These are phyloP conservation scores for Suillus discolor DNA, from an alignment of 768 basidiomycete genomes.

Conservation along the genomic window DNA sequence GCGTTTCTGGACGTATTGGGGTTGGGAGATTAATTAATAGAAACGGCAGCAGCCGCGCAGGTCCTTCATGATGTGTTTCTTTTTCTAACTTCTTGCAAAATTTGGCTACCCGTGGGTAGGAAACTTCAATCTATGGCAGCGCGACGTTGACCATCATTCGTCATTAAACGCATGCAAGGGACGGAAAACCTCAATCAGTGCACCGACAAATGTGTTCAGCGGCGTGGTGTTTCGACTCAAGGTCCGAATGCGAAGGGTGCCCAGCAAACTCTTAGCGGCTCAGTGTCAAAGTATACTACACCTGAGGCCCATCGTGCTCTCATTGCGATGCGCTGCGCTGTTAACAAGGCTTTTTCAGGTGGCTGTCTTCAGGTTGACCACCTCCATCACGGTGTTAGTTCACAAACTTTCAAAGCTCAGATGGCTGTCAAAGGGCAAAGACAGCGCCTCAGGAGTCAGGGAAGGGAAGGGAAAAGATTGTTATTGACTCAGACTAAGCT, in stretches of 20 bases:
- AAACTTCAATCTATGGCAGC: too few relatives aligned
- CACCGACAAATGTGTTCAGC: too few relatives aligned
- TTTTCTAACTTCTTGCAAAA: constrained; percentile 2
- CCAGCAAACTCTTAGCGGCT: not conserved
- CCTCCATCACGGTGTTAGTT: too few relatives aligned
- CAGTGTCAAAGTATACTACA: not conserved
- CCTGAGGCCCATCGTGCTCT: constrained; percentile 22
- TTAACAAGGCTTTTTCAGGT: not conserved
- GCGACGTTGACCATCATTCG: too few relatives aligned
- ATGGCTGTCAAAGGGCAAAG: too few relatives aligned
- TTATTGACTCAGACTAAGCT: not conserved
- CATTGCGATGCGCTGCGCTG: constrained; percentile 29
- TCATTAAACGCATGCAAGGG: too few relatives aligned
- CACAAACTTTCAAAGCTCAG: too few relatives aligned
- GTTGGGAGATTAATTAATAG: constrained; percentile 53
- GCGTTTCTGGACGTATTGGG: constrained; percentile 66
- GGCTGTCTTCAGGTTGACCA: too few relatives aligned
- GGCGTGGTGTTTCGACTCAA: not conserved
- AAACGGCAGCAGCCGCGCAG: constrained; percentile 59
- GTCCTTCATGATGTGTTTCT: constrained; percentile 60
- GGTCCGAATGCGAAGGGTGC: not conserved
- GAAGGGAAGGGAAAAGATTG: not conserved
- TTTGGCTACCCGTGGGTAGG: too few relatives aligned
- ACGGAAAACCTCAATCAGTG: too few relatives aligned
- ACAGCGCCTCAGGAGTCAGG: too few relatives aligned